Evolutionary conservation across 345 rosid species (phyloP).

Genomic region (Dipteronia dyeriana): DNA sequence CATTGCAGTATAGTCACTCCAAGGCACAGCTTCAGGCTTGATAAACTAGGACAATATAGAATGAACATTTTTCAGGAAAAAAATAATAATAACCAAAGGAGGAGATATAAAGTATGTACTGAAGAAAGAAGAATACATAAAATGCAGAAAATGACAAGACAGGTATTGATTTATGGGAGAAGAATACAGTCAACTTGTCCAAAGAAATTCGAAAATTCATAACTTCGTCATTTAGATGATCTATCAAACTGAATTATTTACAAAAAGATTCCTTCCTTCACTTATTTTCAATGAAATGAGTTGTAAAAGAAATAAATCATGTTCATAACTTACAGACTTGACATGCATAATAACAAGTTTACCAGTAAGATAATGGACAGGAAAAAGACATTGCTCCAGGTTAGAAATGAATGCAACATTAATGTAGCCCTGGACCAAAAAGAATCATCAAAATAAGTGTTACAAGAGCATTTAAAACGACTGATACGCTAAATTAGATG

Average conservation of each 20-base stretch:
- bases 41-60: neutral
- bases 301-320: conserved; percentile 6
- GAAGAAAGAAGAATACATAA: neutral
- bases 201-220: conserved; percentile 8
- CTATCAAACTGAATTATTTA: conserved; percentile 21
- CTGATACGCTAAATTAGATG: neutral
- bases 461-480: neutral
- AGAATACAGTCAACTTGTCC: conserved; percentile 10
- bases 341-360: conserved; percentile 16
- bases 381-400: conserved; percentile 17
- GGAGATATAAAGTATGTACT: neutral
- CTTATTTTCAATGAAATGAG: conserved; percentile 7
- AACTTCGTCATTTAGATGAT: neutral
- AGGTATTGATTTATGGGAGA: neutral
- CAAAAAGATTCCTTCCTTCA: conserved; percentile 6
- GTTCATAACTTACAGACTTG: conserved; percentile 16
- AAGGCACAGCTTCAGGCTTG: neutral
- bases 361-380: conserved; percentile 1
- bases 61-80: neutral
- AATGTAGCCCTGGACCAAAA: conserved; percentile 16
- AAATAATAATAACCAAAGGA: neutral
- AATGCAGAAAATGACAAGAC: neutral
- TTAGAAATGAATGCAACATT: conserved; percentile 9
- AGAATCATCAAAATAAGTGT: neutral
- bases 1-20: neutral